phyloP scores from a whole-genome alignment of 768 basidiomycete genomes.

The Collybia nuda region DNA sequence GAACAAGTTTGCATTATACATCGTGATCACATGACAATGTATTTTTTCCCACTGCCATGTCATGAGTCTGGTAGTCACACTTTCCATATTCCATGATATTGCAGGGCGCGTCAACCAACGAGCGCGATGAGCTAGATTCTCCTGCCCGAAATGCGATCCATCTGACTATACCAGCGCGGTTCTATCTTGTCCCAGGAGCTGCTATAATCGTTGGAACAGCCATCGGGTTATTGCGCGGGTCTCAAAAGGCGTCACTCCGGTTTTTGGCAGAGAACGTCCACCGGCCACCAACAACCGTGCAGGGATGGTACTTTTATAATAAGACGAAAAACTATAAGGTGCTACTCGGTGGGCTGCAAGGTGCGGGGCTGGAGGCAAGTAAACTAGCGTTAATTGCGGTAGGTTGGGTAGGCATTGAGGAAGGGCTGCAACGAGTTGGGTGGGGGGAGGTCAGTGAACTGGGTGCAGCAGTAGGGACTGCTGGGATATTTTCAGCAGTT shows the following conservation, averaged over 20 bases:
- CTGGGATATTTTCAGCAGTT: constrained; percentile 52
- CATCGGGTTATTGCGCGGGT: constrained; percentile 74
- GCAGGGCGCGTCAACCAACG: constrained; percentile 2
- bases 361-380: constrained; percentile 56
- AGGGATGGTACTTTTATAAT: constrained; percentile 95
- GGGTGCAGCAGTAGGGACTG: constrained; percentile 67
- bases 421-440: constrained; percentile 34
- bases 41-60: too few species aligned
- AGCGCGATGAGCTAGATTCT: constrained; percentile 12
- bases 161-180: constrained; percentile 48
- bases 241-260: constrained; percentile 67
- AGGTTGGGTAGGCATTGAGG: constrained; percentile 46
- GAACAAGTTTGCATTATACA: too few species aligned
- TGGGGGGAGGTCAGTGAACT: constrained; percentile 44
- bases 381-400: constrained; percentile 41
- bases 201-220: constrained; percentile 62
- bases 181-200: constrained; percentile 60
- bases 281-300: constrained; percentile 77
- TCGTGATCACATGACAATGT: too few species aligned
- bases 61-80: too few species aligned
- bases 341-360: constrained; percentile 68
- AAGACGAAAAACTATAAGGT: constrained; percentile 94
- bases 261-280: constrained; percentile 95
- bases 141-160: constrained; percentile 9
- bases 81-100: constrained; percentile 5